Evolutionary conservation across 176 grass and related monocot genomes (phyloP).

Genomic region (Musa schizocarpa): DNA sequence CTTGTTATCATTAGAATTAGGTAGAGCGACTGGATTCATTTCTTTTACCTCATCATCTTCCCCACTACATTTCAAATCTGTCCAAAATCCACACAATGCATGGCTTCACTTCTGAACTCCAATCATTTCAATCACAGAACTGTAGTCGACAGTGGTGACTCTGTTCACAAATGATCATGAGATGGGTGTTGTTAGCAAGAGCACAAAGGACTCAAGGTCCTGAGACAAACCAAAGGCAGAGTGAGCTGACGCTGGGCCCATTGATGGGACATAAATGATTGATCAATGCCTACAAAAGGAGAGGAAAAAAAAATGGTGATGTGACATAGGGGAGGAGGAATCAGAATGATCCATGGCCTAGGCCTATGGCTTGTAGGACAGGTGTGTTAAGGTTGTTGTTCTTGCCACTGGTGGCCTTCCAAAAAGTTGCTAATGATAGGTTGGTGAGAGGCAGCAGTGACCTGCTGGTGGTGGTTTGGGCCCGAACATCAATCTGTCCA

Average conservation of each 20-base stretch:
- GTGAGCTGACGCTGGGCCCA: neutral
- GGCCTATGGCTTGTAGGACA: neutral
- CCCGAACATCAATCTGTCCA: neutral
- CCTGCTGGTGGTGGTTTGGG: neutral
- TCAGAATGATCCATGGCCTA: constrained; percentile 1
- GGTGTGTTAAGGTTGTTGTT: neutral
- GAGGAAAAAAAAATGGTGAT: neutral
- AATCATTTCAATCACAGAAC: too few relatives aligned
- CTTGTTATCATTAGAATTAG: too few relatives aligned
- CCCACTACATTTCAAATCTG: too few relatives aligned
- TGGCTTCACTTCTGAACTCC: too few relatives aligned
- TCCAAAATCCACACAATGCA: too few relatives aligned
- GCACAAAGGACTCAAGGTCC: too few relatives aligned
- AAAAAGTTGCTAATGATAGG: neutral
- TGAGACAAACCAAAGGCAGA: neutral
- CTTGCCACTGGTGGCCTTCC: neutral
- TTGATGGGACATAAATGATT: neutral
- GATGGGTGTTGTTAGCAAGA: too few relatives aligned
- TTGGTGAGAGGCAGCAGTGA: neutral
- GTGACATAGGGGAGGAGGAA: neutral
- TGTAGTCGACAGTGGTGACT: too few relatives aligned
- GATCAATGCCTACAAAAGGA: neutral
- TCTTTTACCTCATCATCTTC: too few relatives aligned
- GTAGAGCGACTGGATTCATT: too few relatives aligned
- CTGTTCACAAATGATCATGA: too few relatives aligned